Conservation (phyloP, 2,329 filamentous ascomycete genomes). For the Colletotrichum sp. region DNA sequence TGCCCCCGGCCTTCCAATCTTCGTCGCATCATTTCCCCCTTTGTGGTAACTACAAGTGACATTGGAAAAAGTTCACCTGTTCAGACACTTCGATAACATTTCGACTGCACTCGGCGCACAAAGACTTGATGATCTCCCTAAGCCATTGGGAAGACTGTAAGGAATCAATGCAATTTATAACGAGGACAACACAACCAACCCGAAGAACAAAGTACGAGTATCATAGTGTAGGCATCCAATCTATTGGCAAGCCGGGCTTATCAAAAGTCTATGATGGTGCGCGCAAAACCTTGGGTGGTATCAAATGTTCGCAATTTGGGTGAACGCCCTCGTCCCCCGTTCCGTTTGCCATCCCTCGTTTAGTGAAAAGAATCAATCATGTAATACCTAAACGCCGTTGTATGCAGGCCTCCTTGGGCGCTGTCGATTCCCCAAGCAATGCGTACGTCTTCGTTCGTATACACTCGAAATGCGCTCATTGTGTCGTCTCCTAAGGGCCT, state of each 20-base stretch:
- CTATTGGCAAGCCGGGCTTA: neutral
- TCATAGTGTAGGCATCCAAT: neutral
- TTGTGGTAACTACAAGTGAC: neutral
- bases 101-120: neutral
- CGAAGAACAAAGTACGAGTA: neutral
- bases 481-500: conserved; percentile 23
- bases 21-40: neutral
- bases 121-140: neutral
- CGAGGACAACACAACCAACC: neutral
- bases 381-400: conserved; percentile 12
- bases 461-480: neutral
- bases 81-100: neutral
- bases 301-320: conserved; percentile 15
- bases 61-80: neutral
- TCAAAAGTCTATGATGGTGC: neutral
- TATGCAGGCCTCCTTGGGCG: conserved; percentile 14
- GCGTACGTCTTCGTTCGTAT: neutral
- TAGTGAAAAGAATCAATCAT: neutral
- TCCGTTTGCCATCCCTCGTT: neutral
- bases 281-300: conserved; percentile 11
- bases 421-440: neutral
- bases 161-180: neutral
- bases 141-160: neutral
- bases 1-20: neutral
- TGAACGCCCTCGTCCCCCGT: conserved; percentile 8